Conservation (phyloP, 192 early-diverging fungal genomes). For the Diversispora epigaea region DNA sequence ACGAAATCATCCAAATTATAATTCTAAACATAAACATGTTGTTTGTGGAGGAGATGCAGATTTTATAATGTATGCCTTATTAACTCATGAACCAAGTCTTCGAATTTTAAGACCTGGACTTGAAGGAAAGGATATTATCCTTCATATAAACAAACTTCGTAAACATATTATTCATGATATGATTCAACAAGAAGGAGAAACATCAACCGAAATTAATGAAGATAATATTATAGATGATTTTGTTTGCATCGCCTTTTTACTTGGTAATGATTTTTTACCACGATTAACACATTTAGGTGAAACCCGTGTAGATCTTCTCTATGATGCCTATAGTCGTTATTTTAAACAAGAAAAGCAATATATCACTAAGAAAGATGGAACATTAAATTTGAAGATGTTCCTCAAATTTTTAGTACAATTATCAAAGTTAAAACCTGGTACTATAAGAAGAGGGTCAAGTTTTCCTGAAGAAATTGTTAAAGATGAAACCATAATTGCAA, state of each 20-base stretch:
- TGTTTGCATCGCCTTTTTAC: conserved; percentile 27
- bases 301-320: conserved; percentile 18
- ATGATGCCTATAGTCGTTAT: neutral
- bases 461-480: neutral
- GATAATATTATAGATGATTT: conserved; percentile 31
- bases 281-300: neutral
- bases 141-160: conserved; percentile 15
- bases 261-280: conserved; percentile 33
- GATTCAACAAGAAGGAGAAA: neutral
- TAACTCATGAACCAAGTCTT: conserved; percentile 15
- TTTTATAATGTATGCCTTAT: conserved; percentile 28
- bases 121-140: neutral
- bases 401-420: neutral
- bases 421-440: neutral
- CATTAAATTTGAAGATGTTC: neutral
- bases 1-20: conserved; percentile 15
- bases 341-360: neutral
- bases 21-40: conserved; percentile 3
- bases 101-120: conserved; percentile 13
- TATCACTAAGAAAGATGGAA: conserved; percentile 13
- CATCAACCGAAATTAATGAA: neutral
- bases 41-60: conserved; percentile 30
- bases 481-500: neutral
- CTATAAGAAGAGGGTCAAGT: neutral
- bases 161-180: conserved; percentile 28